Conservation (phyloP, 495 filamentous ascomycete genomes). For the Trichoderma gamsii region DNA sequence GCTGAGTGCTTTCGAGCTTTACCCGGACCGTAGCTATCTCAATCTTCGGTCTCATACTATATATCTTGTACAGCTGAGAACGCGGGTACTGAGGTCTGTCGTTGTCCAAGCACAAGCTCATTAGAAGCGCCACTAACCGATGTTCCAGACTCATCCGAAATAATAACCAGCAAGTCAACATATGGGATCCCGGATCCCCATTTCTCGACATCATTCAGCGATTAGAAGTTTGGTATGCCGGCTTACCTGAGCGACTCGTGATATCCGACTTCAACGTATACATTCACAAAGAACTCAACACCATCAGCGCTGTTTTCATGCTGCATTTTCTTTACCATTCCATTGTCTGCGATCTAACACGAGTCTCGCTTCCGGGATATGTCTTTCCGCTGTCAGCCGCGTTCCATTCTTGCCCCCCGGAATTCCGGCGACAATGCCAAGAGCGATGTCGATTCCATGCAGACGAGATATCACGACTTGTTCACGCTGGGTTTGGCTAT, state of each 20-base stretch:
- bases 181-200: conserved; percentile 13
- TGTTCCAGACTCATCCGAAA: conserved; percentile 7
- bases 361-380: conserved; percentile 15
- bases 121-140: not conserved
- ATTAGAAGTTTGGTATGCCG: conserved; percentile 11
- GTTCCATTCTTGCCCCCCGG: not conserved
- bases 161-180: not conserved
- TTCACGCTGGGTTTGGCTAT: conserved; percentile 2
- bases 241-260: conserved; percentile 14
- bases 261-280: conserved; percentile 15
- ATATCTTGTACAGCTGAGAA: conserved; percentile 16
- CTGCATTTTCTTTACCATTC: conserved; percentile 18
- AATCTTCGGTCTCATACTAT: conserved; percentile 14
- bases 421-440: conserved; percentile 17
- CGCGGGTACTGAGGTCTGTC: conserved; percentile 15
- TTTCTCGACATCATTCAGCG: conserved; percentile 15
- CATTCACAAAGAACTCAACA: conserved; percentile 16
- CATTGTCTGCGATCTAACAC: conserved; percentile 6
- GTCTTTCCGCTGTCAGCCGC: conserved; percentile 16
- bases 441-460: conserved; percentile 17
- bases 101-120: not conserved
- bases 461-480: conserved; percentile 16
- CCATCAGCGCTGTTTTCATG: conserved; percentile 15
- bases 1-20: not conserved
- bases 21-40: not conserved